These are phyloP conservation scores for Citrus trifoliata DNA, from an alignment of 345 rosid genomes.

Conservation along the genomic window DNA sequence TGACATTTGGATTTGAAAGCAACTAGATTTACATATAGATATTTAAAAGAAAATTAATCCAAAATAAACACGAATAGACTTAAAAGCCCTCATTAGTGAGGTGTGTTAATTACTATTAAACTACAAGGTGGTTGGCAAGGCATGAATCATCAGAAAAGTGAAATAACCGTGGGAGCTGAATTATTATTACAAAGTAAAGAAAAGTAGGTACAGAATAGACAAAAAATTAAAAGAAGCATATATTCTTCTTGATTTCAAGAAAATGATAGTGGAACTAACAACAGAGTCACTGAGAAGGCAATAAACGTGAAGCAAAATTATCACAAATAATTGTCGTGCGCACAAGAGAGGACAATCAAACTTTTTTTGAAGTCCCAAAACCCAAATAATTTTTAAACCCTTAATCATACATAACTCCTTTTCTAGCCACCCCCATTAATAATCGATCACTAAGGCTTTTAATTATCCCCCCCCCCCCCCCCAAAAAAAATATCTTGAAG, in stretches of 20 bases:
- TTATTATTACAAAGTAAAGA: no score
- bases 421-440: conserved; percentile 5
- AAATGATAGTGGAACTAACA: conserved; percentile 11
- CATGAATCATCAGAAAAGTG: no score
- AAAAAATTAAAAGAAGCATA: background rate
- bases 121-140: no score
- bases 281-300: background rate
- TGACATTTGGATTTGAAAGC: no score
- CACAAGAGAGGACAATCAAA: background rate
- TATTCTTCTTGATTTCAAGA: background rate
- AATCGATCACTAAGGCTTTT: background rate
- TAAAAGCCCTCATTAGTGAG: no score
- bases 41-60: no score
- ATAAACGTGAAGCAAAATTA: background rate
- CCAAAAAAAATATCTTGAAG: conserved; percentile 23
- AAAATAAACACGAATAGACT: no score
- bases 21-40: no score
- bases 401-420: conserved; percentile 13
- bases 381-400: conserved; percentile 5
- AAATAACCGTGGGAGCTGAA: no score
- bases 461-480: conserved; percentile 4
- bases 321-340: background rate
- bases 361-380: background rate
- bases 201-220: background rate
- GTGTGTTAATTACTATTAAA: no score